These are phyloP conservation scores for Lipomyces japonicus DNA, from an alignment of 805 yeast genomes.

Conservation along the genomic window DNA sequence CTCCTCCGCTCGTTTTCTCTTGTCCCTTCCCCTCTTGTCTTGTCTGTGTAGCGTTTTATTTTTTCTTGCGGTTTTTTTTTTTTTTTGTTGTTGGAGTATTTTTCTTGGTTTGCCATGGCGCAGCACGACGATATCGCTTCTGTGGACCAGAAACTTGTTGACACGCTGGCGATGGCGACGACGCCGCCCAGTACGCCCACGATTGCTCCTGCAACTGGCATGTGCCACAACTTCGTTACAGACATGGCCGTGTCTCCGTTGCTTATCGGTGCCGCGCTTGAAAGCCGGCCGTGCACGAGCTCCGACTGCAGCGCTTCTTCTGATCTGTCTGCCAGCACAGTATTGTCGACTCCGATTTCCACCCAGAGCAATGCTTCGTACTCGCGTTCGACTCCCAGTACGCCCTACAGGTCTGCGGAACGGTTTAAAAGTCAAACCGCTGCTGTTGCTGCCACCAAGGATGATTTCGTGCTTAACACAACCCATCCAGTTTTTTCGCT, in stretches of 20 bases:
- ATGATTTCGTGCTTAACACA: neutral
- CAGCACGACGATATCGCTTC: no score
- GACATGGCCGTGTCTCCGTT: no score
- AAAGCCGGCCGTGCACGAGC: conserved; percentile 8
- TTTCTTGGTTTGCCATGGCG: neutral
- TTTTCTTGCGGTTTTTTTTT: conserved; percentile 1
- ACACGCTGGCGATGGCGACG: neutral
- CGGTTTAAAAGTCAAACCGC: conserved; percentile 2
- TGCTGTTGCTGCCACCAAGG: no score
- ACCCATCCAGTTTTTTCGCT: conserved; percentile 12
- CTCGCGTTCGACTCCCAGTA: conserved; percentile 19
- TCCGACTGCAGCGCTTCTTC: conserved; percentile 6
- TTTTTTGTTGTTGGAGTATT: neutral
- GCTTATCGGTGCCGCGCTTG: conserved; percentile 18
- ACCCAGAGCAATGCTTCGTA: conserved; percentile 14
- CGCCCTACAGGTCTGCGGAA: conserved; percentile 17
- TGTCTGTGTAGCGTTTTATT: conserved; percentile 2
- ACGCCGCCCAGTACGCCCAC: neutral
- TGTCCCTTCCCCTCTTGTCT: neutral
- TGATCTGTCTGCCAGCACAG: conserved; percentile 10
- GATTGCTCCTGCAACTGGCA: neutral
- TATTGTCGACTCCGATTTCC: conserved; percentile 20
- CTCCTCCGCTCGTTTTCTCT: conserved; percentile 1
- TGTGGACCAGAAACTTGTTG: no score
- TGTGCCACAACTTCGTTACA: neutral